A percentile compares a stretch with the other conserved stretches of the same genome.
Conservation (phyloP, 2,329 filamentous ascomycete genomes). For the Nigrospora sphaerica region DNA sequence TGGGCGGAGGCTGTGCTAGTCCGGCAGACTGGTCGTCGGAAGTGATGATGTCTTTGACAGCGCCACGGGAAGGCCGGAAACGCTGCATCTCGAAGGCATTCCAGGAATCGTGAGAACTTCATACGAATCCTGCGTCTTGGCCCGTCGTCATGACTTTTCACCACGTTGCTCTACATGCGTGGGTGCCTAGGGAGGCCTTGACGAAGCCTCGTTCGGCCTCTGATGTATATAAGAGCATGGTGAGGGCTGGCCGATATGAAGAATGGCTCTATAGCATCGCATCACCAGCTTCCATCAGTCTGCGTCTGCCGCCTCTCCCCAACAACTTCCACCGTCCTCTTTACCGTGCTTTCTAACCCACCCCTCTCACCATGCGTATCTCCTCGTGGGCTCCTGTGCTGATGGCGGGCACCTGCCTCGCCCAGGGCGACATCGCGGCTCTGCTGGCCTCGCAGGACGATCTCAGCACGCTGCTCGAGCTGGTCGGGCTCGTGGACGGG, state of each 20-base stretch:
- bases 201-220: too few species aligned
- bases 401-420: constrained; percentile 5
- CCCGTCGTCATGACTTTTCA: neutral
- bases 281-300: neutral
- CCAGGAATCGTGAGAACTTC: too few species aligned
- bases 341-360: neutral
- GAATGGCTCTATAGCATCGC: neutral
- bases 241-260: neutral
- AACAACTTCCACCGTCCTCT: neutral
- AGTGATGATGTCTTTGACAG: constrained; percentile 1
- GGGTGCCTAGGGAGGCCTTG: neutral
- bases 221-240: constrained; percentile 1
- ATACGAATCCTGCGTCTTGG: neutral
- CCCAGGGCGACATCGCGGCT: constrained; percentile 11
- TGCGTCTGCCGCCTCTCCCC: neutral
- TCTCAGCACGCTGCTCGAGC: constrained; percentile 14
- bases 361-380: constrained; percentile 1
- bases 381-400: constrained; percentile 1
- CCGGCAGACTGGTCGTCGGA: neutral
- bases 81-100: neutral
- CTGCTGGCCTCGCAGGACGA: constrained; percentile 14
- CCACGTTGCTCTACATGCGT: neutral
- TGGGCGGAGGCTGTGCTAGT: constrained; percentile 2
- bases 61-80: neutral
- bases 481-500: constrained; percentile 14